phyloP scores from a whole-genome alignment of 192 early-diverging fungal genomes.

The Kickxella alabastrina region DNA sequence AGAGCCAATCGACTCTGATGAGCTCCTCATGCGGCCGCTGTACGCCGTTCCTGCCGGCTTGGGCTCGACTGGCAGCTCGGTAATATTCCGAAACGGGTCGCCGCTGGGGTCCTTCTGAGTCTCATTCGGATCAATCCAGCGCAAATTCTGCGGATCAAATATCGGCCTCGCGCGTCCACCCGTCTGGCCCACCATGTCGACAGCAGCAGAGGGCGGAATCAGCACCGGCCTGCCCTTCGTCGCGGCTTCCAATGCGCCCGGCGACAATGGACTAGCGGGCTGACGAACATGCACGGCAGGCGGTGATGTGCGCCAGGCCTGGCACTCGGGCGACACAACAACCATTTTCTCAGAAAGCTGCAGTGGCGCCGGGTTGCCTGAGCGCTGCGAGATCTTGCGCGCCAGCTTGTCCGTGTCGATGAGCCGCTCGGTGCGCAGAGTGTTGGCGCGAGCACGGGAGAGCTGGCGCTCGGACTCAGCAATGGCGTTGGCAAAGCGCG shows the following conservation, averaged over 20 bases:
- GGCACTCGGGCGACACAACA: constrained; percentile 6
- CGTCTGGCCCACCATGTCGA: constrained; percentile 13
- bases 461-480: constrained; percentile 44
- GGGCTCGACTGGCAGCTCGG: constrained; percentile 40
- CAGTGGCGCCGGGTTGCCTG: constrained; percentile 25
- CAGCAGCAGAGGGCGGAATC: constrained; percentile 37
- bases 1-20: constrained; percentile 31
- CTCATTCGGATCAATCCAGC: constrained; percentile 46
- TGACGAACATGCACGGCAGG: constrained; percentile 1
- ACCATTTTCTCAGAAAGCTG: constrained; percentile 26
- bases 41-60: constrained; percentile 13
- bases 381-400: constrained; percentile 36
- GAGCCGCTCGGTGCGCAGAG: constrained; percentile 15
- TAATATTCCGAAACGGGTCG: constrained; percentile 46
- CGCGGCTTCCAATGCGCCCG: constrained; percentile 8
- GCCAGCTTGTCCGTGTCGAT: constrained; percentile 43
- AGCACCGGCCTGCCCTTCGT: constrained; percentile 32
- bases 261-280: constrained; percentile 22
- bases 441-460: neutral
- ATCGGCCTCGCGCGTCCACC: constrained; percentile 33
- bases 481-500: constrained; percentile 37
- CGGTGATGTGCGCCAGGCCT: neutral
- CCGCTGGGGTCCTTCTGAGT: constrained; percentile 7
- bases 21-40: constrained; percentile 22
- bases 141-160: constrained; percentile 47